Evolutionary conservation across 768 basidiomycete genomes (phyloP), one percentile per base, ranked within the genome.

Genomic region (Boletus insuetus): DNA sequence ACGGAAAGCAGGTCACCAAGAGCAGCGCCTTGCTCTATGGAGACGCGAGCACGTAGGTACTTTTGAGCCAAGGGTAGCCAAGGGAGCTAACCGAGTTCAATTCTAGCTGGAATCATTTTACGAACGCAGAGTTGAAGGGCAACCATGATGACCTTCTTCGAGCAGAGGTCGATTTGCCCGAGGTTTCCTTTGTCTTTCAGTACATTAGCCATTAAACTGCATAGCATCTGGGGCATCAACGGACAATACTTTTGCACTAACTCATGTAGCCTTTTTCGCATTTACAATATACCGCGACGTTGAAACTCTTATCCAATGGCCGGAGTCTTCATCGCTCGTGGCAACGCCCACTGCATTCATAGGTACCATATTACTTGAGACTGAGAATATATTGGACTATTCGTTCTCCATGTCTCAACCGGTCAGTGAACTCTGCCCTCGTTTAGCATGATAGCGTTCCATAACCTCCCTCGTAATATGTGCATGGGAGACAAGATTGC

Each of bases 111-210:
- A 98, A 99, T 70, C 97, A 99, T 67, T 94, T 93, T 69, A 90
- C 91, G 4, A 98, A 97, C 62, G 75, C 70, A 1, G 92, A 97
- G 65, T 77, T 99, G 45, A 85, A 83, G 70, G 88, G 84, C 63
- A 94, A 97, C 63, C 97, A 99, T 64, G 97, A 99, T 64, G 96
- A 98, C 68, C 79, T 99, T 42, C 76, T 99, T 34, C 82, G 97
- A 26, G 93, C 92, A 3, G 97, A 99, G 70, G 82, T 87, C 39
- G 92, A 89, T 11, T 61, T 83, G 41, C 82, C 85, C 6, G 89
- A 94, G 58, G 88, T 98, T 46, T 95, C 94, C 0, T 96, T 93
- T 64, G 94, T 95, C 41, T 98, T 96, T 77, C 96, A 98, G 69
- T 97, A 94, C 69, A 86, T 94, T 69, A 94, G 91, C 70, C 91